Conservation (phyloP, 108 stramenopile genomes). For the Skeletonema costatum region DNA sequence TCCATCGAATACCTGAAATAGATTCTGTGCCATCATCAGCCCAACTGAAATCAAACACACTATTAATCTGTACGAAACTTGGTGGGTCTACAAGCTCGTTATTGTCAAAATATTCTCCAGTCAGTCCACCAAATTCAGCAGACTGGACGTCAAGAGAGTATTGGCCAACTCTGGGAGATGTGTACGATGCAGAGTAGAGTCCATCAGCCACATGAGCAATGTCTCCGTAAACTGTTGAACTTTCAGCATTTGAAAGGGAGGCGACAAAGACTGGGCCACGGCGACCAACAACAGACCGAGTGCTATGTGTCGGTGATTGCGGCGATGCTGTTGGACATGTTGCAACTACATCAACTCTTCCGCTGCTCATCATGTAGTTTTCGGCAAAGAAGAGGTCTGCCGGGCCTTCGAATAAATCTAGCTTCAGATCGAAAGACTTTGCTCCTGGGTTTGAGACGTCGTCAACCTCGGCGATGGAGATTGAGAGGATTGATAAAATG, state of each 20-base stretch:
- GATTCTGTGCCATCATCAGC: slow-evolving; percentile 21
- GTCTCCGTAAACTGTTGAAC: slow-evolving; percentile 16
- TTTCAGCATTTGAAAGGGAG: slow-evolving; percentile 21
- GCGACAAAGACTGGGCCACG: slow-evolving; percentile 60
- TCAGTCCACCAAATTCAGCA: slow-evolving; percentile 65
- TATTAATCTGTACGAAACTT: slow-evolving; percentile 28
- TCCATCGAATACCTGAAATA: slow-evolving; percentile 48
- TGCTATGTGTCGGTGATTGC: not conserved
- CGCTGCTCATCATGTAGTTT: slow-evolving; percentile 37
- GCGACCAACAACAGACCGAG: slow-evolving; percentile 50
- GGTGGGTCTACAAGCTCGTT: slow-evolving; percentile 69
- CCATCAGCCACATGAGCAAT: slow-evolving; percentile 45
- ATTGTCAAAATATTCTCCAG: slow-evolving; percentile 83
- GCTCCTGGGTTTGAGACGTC: slow-evolving; percentile 5
- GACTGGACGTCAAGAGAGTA: slow-evolving; percentile 56
- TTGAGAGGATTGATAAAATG: slow-evolving; percentile 43
- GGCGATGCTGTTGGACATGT: slow-evolving; percentile 31
- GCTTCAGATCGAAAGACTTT: slow-evolving; percentile 10
- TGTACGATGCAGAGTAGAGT: slow-evolving; percentile 56
- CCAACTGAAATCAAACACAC: slow-evolving; percentile 45
- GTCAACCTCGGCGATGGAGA: slow-evolving; percentile 20
- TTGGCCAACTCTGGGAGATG: slow-evolving; percentile 56
- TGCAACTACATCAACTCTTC: slow-evolving; percentile 17
- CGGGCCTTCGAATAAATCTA: slow-evolving; percentile 17
- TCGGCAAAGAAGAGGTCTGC: slow-evolving; percentile 42